Base-by-base conservation (phyloP, 129 eudicot species). In the Apium graveolens region DNA sequence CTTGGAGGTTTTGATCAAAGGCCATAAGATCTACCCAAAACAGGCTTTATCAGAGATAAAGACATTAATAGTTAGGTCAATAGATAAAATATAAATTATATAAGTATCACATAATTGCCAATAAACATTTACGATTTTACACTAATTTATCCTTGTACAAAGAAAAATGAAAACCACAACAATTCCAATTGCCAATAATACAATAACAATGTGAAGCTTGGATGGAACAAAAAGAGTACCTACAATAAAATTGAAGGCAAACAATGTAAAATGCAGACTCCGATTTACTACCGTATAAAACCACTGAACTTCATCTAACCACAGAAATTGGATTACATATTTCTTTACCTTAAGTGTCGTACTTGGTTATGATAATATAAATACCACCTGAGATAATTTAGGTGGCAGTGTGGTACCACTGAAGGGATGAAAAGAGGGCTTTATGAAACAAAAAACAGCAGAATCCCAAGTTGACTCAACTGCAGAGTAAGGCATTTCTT, bases 1-100 rank as follows among this genome's bases (percentile, higher is more conserved):
- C 82, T 79, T 79, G 66, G 73, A 80, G 62, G 78, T 78, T 78
- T 35, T 84, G 89, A 55, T 82, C 82, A 26, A 65, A 82, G 71
- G 93, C 93, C 98, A 91, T 91, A 62, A 75, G 79, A 41, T 70
- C 86, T 80, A 82, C 72, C 26, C 44, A 76, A 70, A 75, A 32
- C 7, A 4, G 7, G 42, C 37, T 31, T 8, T 80, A 49, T 29
- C 29, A 21, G 34, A 42, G 17, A 72, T 42, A 42, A 21, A 39
- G 12, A 72, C 29, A 42, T 72, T 38, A 32, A 72, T n/a, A 72
- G 32, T 39, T 24, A 72, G 29, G 29, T 26, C 27, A 71, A 39
- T 41, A 42, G 35, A 35, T 72, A 41, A 1, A 12, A 65, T 12
- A 21, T 34, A 70, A 70, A 24, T 72, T 27, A 21, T 39, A 24